Evolutionary conservation across 441 rosid species (phyloP).

Genomic region (Corymbia calophylla): DNA sequence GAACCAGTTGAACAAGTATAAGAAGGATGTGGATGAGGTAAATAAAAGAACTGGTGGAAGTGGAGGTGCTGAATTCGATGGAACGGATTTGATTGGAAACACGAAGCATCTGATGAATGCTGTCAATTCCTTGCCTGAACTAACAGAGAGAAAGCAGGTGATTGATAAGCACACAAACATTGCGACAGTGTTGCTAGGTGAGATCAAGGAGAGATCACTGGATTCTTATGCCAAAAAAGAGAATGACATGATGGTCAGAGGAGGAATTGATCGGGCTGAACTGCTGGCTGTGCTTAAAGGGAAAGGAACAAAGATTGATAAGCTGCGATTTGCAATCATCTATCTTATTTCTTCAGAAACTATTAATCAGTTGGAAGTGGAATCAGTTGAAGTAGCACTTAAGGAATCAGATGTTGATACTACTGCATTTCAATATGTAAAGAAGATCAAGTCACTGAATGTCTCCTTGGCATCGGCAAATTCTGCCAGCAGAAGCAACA

Average conservation of each 20-base stretch:
- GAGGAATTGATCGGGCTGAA: conserved; percentile 71
- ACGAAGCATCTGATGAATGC: conserved; percentile 98
- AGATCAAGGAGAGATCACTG: conserved; percentile 93
- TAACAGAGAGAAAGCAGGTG: conserved; percentile 91
- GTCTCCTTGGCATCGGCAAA: conserved; percentile 82
- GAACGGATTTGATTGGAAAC: conserved; percentile 80
- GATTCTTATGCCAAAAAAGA: conserved; percentile 90
- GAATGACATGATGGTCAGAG: conserved; percentile 87
- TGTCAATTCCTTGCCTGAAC: conserved; percentile 86
- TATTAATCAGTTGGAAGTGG: conserved; percentile 78
- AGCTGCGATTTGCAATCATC: conserved; percentile 85
- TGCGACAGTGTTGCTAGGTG: conserved; percentile 83
- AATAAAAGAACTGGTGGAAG: conserved; percentile 80
- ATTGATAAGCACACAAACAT: conserved; percentile 97
- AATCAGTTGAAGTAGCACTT: conserved; percentile 76
- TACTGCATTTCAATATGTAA: conserved; percentile 92
- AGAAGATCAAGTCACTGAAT: conserved; percentile 85
- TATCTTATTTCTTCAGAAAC: conserved; percentile 85
- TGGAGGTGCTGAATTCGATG: conserved; percentile 67
- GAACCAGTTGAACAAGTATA: conserved; percentile 78
- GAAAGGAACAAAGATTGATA: conserved; percentile 82
- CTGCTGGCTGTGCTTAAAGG: conserved; percentile 70
- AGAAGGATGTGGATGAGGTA: conserved; percentile 95
- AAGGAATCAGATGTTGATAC: conserved; percentile 78
- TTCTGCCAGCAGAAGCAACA: conserved; percentile 85